Evolutionary conservation across 768 basidiomycete species (phyloP).

Genomic region (Gymnopilus dilepis): DNA sequence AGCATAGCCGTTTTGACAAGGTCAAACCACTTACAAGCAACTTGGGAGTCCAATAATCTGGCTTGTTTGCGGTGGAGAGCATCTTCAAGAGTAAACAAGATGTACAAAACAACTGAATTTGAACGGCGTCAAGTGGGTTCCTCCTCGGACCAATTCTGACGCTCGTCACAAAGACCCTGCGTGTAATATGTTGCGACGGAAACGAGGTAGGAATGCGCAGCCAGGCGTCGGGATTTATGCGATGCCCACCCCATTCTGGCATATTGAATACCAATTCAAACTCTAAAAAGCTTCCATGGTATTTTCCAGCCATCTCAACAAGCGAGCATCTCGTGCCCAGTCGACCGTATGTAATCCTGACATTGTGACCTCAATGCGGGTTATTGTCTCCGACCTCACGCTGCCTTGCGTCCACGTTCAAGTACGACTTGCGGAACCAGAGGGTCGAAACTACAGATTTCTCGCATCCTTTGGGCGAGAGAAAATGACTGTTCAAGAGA

Average conservation of each 20-base stretch:
- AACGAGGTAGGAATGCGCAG: constrained; percentile 5
- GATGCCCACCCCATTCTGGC: background rate
- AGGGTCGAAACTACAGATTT: background rate
- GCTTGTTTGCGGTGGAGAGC: background rate
- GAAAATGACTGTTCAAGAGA: background rate
- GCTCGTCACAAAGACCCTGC: background rate
- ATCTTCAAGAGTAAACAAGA: background rate
- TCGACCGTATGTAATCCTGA: constrained; percentile 7
- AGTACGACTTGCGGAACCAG: background rate
- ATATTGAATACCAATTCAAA: constrained; percentile 4
- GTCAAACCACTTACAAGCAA: too few relatives aligned
- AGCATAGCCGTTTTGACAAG: too few relatives aligned
- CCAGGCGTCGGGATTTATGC: background rate
- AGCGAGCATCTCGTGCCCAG: background rate
- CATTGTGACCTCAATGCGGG: background rate
- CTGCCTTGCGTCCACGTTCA: background rate
- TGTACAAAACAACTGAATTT: background rate
- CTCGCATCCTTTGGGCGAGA: background rate
- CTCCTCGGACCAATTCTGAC: background rate
- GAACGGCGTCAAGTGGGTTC: background rate
- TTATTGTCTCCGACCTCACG: background rate
- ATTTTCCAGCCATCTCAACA: background rate
- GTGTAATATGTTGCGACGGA: constrained; percentile 1
- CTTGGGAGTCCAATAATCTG: too few relatives aligned
- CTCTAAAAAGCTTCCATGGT: constrained; percentile 3